Base-by-base conservation (phyloP, 805 yeast species). In the Monosporozyma solicola region DNA sequence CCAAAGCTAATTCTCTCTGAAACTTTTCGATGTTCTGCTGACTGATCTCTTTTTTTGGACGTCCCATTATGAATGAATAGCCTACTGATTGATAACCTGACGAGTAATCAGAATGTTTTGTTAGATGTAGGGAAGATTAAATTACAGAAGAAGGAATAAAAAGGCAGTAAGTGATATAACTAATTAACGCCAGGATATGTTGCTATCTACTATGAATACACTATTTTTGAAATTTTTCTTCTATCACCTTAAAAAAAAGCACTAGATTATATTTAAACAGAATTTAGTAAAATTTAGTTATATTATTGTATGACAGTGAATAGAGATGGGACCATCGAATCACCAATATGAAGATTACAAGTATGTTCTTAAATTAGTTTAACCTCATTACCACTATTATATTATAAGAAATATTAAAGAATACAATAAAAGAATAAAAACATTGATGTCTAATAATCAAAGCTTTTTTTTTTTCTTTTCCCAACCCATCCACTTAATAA, bases 21-120 rank as follows among this genome's bases (percentile, higher is more conserved):
- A 67, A 67, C 32, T 59, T 57, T 51, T 66, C 64, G n/a, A 69
- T 61, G 46, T 67, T 69, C 51, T 65, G 60, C 51, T 64, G 62
- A 53, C 72, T 68, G 22, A 69, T 60, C 47, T 59, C 54, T 54
- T 69, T 69, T 54, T 60, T 67, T 49, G 72, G 72, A 50, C 72
- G 65, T 4, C 71, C 72, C 72, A 69, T 69, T 41, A 20, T 41
- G 20, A 41, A 41, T 41, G 20, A 41, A 9, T 41, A 20, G 5
- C 27, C 27, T 41, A 15, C n/a, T 13, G 13, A n/a, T 35, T 35
- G 39, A 35, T 35, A 35, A n/a, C 8, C n/a, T 35, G 39, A 35
- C 6, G 39, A 15, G 2, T 13, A 9, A 13, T 35, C 7, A 35
- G 16, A 7, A 11, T 15, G 16, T 15, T 35, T 35, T 15, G 16